phyloP scores from a whole-genome alignment of 2,329 filamentous ascomycete species.

The Microcyclosporella mali region DNA sequence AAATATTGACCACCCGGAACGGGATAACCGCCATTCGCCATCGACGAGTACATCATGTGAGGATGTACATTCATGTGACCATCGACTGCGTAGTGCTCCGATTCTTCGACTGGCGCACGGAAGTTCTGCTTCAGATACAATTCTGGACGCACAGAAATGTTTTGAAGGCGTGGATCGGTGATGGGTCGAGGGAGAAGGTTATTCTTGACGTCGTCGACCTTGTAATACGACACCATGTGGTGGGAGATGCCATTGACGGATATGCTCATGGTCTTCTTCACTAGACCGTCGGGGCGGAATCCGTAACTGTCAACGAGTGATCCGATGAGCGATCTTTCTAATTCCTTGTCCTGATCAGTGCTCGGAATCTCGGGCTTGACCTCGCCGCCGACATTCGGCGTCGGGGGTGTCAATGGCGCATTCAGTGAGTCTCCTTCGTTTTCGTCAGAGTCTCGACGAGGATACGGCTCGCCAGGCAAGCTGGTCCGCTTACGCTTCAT shows the following conservation, averaged over 20 bases:
- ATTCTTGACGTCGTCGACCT: conserved; percentile 66
- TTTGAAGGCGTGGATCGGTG: conserved; percentile 42
- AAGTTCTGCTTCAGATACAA: conserved; percentile 37
- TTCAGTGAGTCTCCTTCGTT: conserved; percentile 24
- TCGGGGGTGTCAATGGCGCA: conserved; percentile 31
- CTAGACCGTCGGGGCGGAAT: conserved; percentile 73
- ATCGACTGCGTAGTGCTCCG: conserved; percentile 33
- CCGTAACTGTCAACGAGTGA: conserved; percentile 84
- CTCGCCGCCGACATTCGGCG: conserved; percentile 21
- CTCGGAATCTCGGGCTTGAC: conserved; percentile 25
- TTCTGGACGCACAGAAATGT: conserved; percentile 32
- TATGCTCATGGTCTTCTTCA: conserved; percentile 91
- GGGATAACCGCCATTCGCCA: conserved; percentile 24
- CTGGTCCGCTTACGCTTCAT: conserved; percentile 60
- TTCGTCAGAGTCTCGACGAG: conserved; percentile 33
- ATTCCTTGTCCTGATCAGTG: conserved; percentile 38
- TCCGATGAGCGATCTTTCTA: conserved; percentile 62
- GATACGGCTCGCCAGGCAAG: conserved; percentile 50
- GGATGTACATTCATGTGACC: conserved; percentile 32
- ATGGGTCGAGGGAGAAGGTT: conserved; percentile 55
- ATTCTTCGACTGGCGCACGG: conserved; percentile 34
- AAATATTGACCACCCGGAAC: conserved; percentile 30
- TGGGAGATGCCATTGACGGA: conserved; percentile 68
- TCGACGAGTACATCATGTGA: conserved; percentile 28
- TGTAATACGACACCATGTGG: conserved; percentile 87